These are phyloP conservation scores for Pseudogymnoascus sp. DNA, from an alignment of 2,329 filamentous ascomycete species.

Conservation along the genomic window DNA sequence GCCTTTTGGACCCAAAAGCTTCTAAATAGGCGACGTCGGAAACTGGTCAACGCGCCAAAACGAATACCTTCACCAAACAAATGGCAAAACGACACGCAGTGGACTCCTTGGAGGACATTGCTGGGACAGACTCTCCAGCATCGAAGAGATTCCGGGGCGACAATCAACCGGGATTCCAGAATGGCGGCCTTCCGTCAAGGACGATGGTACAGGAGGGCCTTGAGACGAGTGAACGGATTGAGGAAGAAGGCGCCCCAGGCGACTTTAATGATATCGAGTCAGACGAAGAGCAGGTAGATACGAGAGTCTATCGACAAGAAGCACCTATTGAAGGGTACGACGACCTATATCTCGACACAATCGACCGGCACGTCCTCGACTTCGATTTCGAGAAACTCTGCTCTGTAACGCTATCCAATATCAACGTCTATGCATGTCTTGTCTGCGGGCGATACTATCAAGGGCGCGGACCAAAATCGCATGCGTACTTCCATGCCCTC, in stretches of 20 bases:
- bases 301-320: conserved; percentile 50
- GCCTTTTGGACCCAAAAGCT: conserved; percentile 4
- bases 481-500: conserved; percentile 95
- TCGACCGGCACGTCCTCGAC: conserved; percentile 84
- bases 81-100: conserved; percentile 51
- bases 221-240: conserved; percentile 15
- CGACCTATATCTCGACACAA: conserved; percentile 95
- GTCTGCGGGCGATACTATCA: conserved; percentile 98
- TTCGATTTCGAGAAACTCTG: conserved; percentile 99
- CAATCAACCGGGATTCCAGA: conserved; percentile 21
- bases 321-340: conserved; percentile 82
- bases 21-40: conserved; percentile 5
- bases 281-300: conserved; percentile 27
- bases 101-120: conserved; percentile 50
- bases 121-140: conserved; percentile 45
- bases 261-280: conserved; percentile 24
- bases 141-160: conserved; percentile 49
- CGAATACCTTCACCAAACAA: background rate
- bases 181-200: conserved; percentile 24
- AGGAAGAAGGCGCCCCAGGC: conserved; percentile 21
- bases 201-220: conserved; percentile 16
- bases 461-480: conserved; percentile 83
- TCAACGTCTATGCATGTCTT: conserved; percentile 96
- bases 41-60: conserved; percentile 1
- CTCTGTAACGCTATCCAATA: conserved; percentile 90